Percentiles rank a stretch among this genome's conserved stretches.
Conservation (phyloP, 768 basidiomycete genomes). For the Amanita phalloides region DNA sequence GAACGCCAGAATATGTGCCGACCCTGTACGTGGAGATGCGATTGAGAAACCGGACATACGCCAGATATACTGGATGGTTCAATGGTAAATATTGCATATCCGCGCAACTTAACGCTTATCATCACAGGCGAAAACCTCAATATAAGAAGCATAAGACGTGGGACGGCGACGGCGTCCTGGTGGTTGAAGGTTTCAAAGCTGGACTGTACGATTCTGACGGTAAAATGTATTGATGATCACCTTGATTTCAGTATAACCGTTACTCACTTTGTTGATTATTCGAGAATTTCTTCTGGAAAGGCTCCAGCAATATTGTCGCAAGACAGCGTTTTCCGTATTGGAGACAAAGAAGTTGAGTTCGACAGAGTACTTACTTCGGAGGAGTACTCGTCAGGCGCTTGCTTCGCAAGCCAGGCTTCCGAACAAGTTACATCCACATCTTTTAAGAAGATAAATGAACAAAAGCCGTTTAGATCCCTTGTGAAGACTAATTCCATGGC, state of each 20-base stretch:
- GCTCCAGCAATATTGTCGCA: constrained; percentile 27
- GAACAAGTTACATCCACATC: not conserved
- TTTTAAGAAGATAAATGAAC: not conserved
- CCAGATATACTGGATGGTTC: constrained; percentile 58
- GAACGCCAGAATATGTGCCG: not conserved
- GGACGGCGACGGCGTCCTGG: constrained; percentile 75
- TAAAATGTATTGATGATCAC: constrained; percentile 37
- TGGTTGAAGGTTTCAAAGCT: constrained; percentile 32
- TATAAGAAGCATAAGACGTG: constrained; percentile 83
- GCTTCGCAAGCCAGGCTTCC: constrained; percentile 29
- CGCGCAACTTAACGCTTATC: not conserved
- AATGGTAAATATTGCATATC: constrained; percentile 39
- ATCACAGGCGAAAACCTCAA: constrained; percentile 52
- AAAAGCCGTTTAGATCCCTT: not conserved
- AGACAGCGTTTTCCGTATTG: constrained; percentile 26
- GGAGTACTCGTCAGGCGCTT: constrained; percentile 56
- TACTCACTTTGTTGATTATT: not conserved
- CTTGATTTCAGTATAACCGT: not conserved
- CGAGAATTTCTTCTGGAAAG: constrained; percentile 44
- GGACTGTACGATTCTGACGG: constrained; percentile 55
- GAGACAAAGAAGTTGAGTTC: constrained; percentile 55
- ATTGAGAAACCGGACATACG: not conserved
- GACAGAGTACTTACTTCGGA: constrained; percentile 42
- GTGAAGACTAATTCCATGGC: not conserved
- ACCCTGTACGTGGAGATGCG: not conserved